Conservation (phyloP, 106 monocot species). For the Phalaenopsis equestris region DNA sequence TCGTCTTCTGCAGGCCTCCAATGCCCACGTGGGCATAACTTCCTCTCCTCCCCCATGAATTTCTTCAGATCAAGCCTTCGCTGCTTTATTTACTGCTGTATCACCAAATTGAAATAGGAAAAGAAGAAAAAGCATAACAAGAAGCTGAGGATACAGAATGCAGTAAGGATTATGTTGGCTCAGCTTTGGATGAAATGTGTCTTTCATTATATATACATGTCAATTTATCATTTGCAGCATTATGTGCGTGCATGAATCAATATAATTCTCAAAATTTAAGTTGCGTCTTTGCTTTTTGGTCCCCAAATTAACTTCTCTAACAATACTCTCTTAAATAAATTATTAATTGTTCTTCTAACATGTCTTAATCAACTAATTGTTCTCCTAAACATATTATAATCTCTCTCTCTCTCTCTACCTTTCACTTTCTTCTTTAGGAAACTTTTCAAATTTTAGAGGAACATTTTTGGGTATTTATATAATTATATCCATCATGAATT, state of each 20-base stretch:
- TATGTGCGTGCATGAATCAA: background rate
- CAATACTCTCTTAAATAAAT: conserved; percentile 1
- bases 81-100: background rate
- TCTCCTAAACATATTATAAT: background rate
- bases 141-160: too few relatives aligned
- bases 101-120: background rate
- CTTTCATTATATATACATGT: background rate
- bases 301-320: background rate
- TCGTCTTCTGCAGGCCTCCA: conserved; percentile 84
- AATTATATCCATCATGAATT: too few relatives aligned
- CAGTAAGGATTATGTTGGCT: background rate
- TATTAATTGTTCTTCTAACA: background rate
- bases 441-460: too few relatives aligned
- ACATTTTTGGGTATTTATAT: too few relatives aligned
- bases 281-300: background rate
- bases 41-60: conserved; percentile 6
- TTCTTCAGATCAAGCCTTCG: background rate
- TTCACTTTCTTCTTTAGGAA: background rate
- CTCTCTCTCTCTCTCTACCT: background rate
- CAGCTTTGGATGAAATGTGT: background rate
- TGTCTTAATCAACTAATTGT: background rate
- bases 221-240: background rate
- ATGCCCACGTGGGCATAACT: conserved; percentile 53
- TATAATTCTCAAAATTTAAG: background rate
- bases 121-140: too few relatives aligned